Evolutionary conservation across 768 basidiomycete genomes (phyloP).

Genomic region (Rhodotorula babjevae): DNA sequence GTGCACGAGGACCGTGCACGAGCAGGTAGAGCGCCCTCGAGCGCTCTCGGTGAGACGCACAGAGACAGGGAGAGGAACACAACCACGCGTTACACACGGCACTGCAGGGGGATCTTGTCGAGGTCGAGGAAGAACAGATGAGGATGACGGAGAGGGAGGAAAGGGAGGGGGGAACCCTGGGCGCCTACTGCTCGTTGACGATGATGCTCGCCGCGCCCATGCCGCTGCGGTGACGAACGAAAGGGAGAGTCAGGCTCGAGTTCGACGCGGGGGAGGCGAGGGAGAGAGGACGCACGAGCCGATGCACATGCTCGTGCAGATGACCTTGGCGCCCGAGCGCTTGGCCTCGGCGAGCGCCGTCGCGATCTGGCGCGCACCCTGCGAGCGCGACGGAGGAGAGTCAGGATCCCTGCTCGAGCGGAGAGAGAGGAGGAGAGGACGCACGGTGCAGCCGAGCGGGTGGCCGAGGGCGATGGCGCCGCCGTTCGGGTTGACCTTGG

Average conservation of each 20-base stretch:
- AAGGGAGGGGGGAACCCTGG: neutral
- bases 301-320: constrained; percentile 87
- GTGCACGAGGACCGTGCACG: too few species aligned
- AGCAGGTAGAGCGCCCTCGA: too few species aligned
- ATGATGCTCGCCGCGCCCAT: constrained; percentile 28
- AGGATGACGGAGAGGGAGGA: neutral
- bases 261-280: too few species aligned
- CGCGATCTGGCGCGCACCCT: constrained; percentile 76
- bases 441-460: constrained; percentile 38
- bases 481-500: constrained; percentile 80
- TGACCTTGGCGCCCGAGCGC: constrained; percentile 68
- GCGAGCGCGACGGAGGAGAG: neutral
- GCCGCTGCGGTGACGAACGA: constrained; percentile 49
- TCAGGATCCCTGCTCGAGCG: neutral
- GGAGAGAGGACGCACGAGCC: constrained; percentile 47
- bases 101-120: too few species aligned
- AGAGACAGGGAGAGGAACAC: too few species aligned
- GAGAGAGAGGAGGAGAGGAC: neutral
- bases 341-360: constrained; percentile 73
- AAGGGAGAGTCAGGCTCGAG: too few species aligned
- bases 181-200: constrained; percentile 26
- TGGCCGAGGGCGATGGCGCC: constrained; percentile 70
- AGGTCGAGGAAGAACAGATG: too few species aligned
- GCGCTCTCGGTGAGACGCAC: too few species aligned
- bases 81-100: too few species aligned